Conservation (phyloP, 192 early-diverging fungal species). For the Pilobolus umbonatus region DNA sequence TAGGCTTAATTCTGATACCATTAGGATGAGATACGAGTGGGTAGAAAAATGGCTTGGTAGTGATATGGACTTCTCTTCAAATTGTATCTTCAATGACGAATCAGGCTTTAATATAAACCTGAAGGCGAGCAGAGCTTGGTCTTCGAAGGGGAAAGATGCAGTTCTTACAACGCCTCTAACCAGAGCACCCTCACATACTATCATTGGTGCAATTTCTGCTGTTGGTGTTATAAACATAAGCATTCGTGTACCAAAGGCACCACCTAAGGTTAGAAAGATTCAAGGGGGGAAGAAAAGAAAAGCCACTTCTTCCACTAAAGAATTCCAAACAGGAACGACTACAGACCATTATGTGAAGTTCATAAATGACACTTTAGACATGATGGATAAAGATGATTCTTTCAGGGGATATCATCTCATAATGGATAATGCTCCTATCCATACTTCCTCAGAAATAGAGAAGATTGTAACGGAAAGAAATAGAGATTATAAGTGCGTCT, state of each 20-base stretch:
- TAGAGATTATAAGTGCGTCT: slow-evolving; percentile 17
- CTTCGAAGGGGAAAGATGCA: background rate
- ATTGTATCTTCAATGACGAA: background rate
- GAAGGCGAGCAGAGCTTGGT: slow-evolving; percentile 2
- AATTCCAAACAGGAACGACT: background rate
- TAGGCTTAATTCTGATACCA: background rate
- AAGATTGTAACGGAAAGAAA: background rate
- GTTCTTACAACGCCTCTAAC: background rate
- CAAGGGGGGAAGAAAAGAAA: slow-evolving; percentile 3
- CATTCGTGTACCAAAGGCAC: background rate
- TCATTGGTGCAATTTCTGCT: background rate
- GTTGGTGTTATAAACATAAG: background rate
- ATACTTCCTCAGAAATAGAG: background rate
- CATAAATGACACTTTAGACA: background rate
- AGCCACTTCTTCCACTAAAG: background rate
- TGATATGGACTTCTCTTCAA: background rate
- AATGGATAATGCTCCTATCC: slow-evolving; percentile 19
- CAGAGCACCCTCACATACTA: background rate
- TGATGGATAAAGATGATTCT: background rate
- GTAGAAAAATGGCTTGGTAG: background rate
- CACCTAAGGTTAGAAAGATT: background rate
- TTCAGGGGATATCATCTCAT: slow-evolving; percentile 11
- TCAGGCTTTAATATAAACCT: background rate
- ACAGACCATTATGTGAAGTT: slow-evolving; percentile 1
- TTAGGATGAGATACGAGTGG: background rate